Evolutionary conservation across 1,284 basidiomycete genomes (phyloP).

Genomic region (Heimioporus punctisporus): DNA sequence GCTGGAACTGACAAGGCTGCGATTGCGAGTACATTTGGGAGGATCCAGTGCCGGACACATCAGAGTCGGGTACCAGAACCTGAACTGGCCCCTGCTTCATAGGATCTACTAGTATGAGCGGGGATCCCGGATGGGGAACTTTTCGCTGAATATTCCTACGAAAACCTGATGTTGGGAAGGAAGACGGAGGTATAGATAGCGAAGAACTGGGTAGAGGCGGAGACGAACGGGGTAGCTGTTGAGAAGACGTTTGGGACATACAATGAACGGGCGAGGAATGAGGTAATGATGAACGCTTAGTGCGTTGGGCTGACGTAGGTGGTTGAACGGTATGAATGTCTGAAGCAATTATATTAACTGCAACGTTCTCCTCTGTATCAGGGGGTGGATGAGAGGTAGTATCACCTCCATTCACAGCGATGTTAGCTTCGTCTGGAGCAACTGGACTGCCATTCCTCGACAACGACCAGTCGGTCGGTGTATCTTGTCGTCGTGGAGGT

Average conservation of each 20-base stretch:
- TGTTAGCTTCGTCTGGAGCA: neutral
- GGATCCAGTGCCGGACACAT: slow-evolving; percentile 27
- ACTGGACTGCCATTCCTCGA: slow-evolving; percentile 23
- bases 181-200: slow-evolving; percentile 6
- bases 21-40: slow-evolving; percentile 26
- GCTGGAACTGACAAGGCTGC: slow-evolving; percentile 12
- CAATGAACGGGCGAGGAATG: slow-evolving; percentile 5
- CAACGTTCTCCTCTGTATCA: neutral
- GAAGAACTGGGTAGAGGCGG: slow-evolving; percentile 14
- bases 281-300: slow-evolving; percentile 6
- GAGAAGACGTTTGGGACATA: no score
- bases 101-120: slow-evolving; percentile 8
- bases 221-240: slow-evolving; percentile 13
- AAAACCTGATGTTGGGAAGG: slow-evolving; percentile 3
- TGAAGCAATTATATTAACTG: neutral
- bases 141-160: slow-evolving; percentile 29
- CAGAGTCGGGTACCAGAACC: slow-evolving; percentile 34
- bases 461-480: slow-evolving; percentile 30
- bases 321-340: slow-evolving; percentile 24
- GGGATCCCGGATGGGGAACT: slow-evolving; percentile 25
- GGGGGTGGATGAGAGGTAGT: neutral
- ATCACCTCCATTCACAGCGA: neutral
- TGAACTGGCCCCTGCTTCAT: slow-evolving; percentile 22
- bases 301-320: slow-evolving; percentile 32
- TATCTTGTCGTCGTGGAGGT: slow-evolving; percentile 18